phyloP scores from a whole-genome alignment of 2,329 filamentous ascomycete genomes.

The Cladosporium sp. region DNA sequence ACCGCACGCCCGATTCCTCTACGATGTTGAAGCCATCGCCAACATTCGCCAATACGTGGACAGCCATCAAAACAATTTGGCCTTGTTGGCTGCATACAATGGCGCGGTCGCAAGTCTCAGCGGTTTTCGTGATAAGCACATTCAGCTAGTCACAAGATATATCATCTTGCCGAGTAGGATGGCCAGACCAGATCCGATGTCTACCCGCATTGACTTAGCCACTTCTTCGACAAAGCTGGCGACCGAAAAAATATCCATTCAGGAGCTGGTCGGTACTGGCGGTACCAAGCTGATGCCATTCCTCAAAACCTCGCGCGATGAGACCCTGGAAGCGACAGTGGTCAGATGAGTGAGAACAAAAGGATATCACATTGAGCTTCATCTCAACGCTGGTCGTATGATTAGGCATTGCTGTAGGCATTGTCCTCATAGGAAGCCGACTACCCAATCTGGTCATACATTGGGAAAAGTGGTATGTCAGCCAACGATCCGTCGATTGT shows the following conservation, averaged over 20 bases:
- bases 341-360: neutral
- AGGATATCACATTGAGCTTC: too few relatives aligned
- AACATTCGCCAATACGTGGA: conserved; percentile 46
- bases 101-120: conserved; percentile 43
- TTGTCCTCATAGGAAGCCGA: neutral
- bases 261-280: conserved; percentile 47
- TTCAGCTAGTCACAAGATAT: conserved; percentile 51
- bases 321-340: conserved; percentile 34
- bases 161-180: conserved; percentile 43
- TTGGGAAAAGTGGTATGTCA: conserved; percentile 25
- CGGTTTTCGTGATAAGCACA: conserved; percentile 48
- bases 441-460: conserved; percentile 21
- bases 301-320: conserved; percentile 49
- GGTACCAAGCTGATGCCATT: conserved; percentile 52
- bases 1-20: conserved; percentile 48
- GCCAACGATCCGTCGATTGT: conserved; percentile 21
- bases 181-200: conserved; percentile 21
- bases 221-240: conserved; percentile 41
- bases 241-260: conserved; percentile 27
- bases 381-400: neutral
- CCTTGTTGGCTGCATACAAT: conserved; percentile 44
- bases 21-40: conserved; percentile 40
- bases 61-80: conserved; percentile 28
- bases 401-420: neutral
- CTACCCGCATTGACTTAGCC: conserved; percentile 39